These are phyloP conservation scores for Chlorella sp. DNA, from an alignment of 139 green algal species.

Conservation along the genomic window DNA sequence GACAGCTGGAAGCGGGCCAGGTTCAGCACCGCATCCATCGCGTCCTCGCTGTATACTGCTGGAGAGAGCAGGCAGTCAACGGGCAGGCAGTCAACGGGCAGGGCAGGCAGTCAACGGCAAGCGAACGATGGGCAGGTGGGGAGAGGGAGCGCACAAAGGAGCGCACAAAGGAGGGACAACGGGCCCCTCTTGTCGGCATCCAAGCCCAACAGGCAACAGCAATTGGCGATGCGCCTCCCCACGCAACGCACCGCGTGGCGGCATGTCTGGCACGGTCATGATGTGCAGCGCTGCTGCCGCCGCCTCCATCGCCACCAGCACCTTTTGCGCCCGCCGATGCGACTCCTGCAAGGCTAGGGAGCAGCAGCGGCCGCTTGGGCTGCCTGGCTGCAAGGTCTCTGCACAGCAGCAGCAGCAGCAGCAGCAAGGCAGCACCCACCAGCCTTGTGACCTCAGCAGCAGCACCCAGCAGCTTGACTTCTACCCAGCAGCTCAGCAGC, in stretches of 20 bases:
- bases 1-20: conserved; percentile 64
- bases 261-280: conserved; percentile 51
- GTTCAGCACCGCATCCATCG: conserved; percentile 47
- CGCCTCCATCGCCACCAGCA: conserved; percentile 36
- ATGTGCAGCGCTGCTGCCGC: conserved; percentile 47
- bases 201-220: too few species aligned
- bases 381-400: too few species aligned
- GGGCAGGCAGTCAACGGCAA: too few species aligned
- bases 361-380: background rate
- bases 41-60: conserved; percentile 56
- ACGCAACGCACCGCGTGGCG: conserved; percentile 34
- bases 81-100: too few species aligned
- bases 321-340: background rate
- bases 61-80: background rate
- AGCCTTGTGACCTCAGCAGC: too few species aligned
- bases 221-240: background rate
- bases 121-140: too few species aligned
- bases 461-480: background rate
- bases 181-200: too few species aligned
- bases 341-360: conserved; percentile 1
- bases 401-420: background rate
- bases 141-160: too few species aligned
- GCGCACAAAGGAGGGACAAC: too few species aligned
- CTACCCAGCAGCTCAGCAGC: background rate
- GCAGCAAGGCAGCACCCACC: background rate